Base-by-base conservation (phyloP, 805 yeast genomes). In the Ogataea paradorogensis region DNA sequence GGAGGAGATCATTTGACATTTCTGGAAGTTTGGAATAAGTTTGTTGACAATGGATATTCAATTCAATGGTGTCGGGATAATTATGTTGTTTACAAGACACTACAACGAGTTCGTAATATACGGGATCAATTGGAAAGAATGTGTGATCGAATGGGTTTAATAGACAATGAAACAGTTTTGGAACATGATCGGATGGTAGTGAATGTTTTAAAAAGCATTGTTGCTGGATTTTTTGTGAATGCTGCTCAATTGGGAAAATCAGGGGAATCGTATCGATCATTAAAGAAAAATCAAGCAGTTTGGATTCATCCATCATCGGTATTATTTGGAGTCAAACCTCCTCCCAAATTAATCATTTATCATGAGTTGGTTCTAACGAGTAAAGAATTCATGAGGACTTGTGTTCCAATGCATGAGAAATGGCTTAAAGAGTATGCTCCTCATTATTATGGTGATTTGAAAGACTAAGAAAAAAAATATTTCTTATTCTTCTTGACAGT, bases 221-320 rank as follows among this genome's bases (percentile, higher is more conserved):
- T 82, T 13, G 60, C 86, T 0, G 95, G 95, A 1, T 84, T 74
- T 47, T 85, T 84, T 58, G 69, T 84, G 13, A 80, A 84, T 45
- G 62, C 80, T 1, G 85, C 86, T 0, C 63, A 76, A 28, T 62
- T 86, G 16, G 70, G 76, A 16, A 69, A 70, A 37, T 63, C 68
- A 48, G 95, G 90, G 3, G 87, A 85, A 23, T 75, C 80, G 37
- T 88, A 83, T 57, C 71, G 79, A 7, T 71, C 87, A 1, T 61
- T 80, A 24, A 78, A 78, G 49, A 80, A 80, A 46, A 80, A 81
- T 27, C 82, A 85, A 45, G 73, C 78, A n/a, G 91, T 88, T 1
- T 73, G 67, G 53, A 70, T 91, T 23, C 99, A 91, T 53, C 99
- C 99, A 0, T 82, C 95, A 0, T 84, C 95, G 0, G 76, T 81